Evolutionary conservation across 2,329 filamentous ascomycete species (phyloP), one percentile per base, ranked within the genome.

Genomic region (Epichloe aotearoae): DNA sequence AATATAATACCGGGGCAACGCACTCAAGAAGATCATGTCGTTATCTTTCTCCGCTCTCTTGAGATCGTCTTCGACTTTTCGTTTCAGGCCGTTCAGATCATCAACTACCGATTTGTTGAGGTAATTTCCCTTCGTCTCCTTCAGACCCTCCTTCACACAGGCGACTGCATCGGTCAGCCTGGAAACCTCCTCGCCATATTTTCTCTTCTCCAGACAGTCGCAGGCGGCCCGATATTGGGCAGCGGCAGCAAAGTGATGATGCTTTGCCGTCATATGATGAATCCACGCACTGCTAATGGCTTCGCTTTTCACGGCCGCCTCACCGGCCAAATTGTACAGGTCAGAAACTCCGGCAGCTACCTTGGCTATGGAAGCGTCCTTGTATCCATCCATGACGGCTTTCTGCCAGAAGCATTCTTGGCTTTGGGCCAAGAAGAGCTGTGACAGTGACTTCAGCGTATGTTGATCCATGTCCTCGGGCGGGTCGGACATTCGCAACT

Each of bases 351-450:
- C 69, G 0, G 88, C 88, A 4, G 93, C 90, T 17, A 98, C 74
- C 64, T 94, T 93, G 2, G 93, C 87, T 54, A 98, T 95, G 0
- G 85, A 88, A 1, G 82, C 86, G 64, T 98, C 93, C 65, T 95
- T 96, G 69, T 95, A 82, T 23, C 84, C 83, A 63, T 96, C 91
- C 72, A 94, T 90, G 52, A 95, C 90, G 1, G 93, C 91, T 65
- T 95, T 97, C 59, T 93, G 86, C 93, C 93, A 98, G 67, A 93
- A 97, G 64, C 90, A 97, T 69, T 98, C 93, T 63, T 98, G 93
- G 30, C 86, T 90, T 64, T 98, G 89, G 1, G 90, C 91, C 10
- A 98, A 76, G 64, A 95, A 81, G 33, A 98, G 75, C 64, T 91
- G 80, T 58, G 86, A 80, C 44, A 97, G 70, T 49, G 87, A 88